Base-by-base conservation (phyloP, 345 rosid species). In the Hevea brasiliensis region DNA sequence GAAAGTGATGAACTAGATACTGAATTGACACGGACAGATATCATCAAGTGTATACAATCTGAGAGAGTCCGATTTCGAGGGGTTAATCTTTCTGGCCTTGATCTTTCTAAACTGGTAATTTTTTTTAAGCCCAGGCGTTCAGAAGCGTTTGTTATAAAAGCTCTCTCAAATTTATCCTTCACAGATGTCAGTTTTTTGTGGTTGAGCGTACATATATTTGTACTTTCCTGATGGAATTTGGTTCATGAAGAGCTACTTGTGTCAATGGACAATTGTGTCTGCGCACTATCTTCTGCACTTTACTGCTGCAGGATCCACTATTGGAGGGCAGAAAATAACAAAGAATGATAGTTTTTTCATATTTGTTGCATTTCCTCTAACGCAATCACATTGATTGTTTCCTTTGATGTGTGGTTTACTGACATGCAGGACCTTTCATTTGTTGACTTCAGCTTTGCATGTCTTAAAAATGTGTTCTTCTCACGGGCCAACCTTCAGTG, bases 21-120 rank as follows among this genome's bases (percentile, higher is more conserved):
- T 54, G 97, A 94, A 79, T 71, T 92, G 76, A 84, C 97, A 0
- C 85, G 98, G 65, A 76, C 81, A 57, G 97, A 94, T 83, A 86
- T 92, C 80, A 92, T 92, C 83, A 94, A 89, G 76, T 92, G 98
- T 72, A 89, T 86, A 81, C 98, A 92, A 77, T 89, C 90, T 12
- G 84, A 89, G 59, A 88, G 58, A 86, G 89, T 86, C 73, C 89
- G 85, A 82, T 88, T 94, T 78, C 89, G 97, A 61, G 97, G 97
- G 42, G 76, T 94, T 80, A 90, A 89, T 84, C 92, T 94, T 77
- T 85, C 95, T 75, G 97, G 97, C 58, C 81, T 94, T 68, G 95
- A 94, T 84, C 97, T 94, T 64, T 94, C 98, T 59, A 92, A 94
- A 79, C 84, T 94, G 95, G 98, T 90, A 90, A 71, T 2, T 41